Evolutionary conservation across 768 basidiomycete genomes (phyloP).

Genomic region (Psilocybe cyanescens): DNA sequence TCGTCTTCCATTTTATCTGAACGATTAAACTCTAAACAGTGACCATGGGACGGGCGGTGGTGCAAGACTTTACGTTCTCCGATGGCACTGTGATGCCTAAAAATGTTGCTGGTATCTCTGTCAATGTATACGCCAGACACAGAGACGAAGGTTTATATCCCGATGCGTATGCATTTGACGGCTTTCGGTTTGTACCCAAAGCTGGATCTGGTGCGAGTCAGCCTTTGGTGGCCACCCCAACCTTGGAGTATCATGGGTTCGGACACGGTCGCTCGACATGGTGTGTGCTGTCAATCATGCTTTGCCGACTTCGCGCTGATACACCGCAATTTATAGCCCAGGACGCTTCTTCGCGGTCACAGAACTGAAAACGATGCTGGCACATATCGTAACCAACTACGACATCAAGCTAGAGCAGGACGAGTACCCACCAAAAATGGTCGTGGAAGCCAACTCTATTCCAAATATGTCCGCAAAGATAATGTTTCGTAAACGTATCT

Average conservation of each 20-base stretch:
- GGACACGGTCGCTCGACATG: constrained; percentile 38
- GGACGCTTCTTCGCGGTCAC: constrained; percentile 48
- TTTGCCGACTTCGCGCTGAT: background rate
- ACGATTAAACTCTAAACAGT: constrained; percentile 8
- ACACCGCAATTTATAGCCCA: constrained; percentile 21
- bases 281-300: constrained; percentile 2
- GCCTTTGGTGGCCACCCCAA: constrained; percentile 24
- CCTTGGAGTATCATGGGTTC: constrained; percentile 34
- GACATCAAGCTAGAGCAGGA: constrained; percentile 39
- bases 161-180: constrained; percentile 41
- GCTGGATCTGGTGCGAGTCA: constrained; percentile 16
- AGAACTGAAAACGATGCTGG: constrained; percentile 49
- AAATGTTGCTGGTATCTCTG: constrained; percentile 34
- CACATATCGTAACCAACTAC: constrained; percentile 42
- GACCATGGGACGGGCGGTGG: constrained; percentile 32
- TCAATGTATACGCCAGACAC: constrained; percentile 34
- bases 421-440: constrained; percentile 9
- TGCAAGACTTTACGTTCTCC: constrained; percentile 45
- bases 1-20: background rate
- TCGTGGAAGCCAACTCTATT: background rate
- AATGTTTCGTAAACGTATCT: constrained; percentile 3
- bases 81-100: constrained; percentile 45
- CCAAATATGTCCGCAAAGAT: constrained; percentile 11
- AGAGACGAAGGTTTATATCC: constrained; percentile 31
- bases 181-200: constrained; percentile 40